Evolutionary conservation across 768 basidiomycete species (phyloP).

Genomic region (Mycena indigotica): DNA sequence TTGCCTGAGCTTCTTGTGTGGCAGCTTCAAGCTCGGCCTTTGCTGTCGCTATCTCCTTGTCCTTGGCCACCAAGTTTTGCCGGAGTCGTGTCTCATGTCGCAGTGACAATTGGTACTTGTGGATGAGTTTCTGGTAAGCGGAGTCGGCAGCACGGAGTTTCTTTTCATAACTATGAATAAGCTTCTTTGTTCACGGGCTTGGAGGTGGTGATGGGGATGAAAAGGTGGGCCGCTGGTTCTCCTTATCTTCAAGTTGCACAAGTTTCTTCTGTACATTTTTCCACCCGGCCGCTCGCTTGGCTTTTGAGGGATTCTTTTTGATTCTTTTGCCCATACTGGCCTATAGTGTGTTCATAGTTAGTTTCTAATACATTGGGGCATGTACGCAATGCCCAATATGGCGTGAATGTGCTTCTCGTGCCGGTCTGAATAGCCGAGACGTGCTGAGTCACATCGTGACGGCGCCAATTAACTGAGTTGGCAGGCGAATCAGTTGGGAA

Average conservation of each 20-base stretch:
- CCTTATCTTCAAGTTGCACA: neutral
- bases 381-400: neutral
- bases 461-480: neutral
- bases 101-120: neutral
- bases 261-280: neutral
- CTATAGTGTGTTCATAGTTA: neutral
- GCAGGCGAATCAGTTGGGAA: neutral
- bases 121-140: neutral
- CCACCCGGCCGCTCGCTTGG: neutral
- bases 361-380: neutral
- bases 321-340: neutral
- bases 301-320: neutral
- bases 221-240: neutral
- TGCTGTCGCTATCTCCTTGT: neutral
- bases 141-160: neutral
- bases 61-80: neutral
- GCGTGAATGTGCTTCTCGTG: too few relatives aligned
- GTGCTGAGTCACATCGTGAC: neutral
- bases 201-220: neutral
- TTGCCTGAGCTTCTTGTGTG: neutral
- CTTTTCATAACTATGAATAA: neutral
- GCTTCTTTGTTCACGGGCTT: neutral
- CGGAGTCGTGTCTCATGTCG: neutral
- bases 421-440: neutral
- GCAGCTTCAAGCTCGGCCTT: neutral